Base-by-base conservation (phyloP, 2,329 filamentous ascomycete genomes). In the Tolypocladium inflatum region DNA sequence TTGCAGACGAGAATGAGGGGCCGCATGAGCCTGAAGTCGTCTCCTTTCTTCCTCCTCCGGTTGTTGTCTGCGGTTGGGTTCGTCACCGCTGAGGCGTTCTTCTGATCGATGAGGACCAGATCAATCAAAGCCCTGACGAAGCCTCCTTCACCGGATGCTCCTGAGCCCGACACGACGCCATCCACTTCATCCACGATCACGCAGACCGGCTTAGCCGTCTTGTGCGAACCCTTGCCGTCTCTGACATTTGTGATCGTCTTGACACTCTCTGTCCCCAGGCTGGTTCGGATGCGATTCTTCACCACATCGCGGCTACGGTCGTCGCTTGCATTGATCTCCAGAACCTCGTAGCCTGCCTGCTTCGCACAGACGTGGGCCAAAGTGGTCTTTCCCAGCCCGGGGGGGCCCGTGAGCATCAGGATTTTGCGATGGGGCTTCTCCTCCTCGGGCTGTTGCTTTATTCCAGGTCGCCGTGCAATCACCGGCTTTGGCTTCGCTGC, bases 321-420 rank as follows among this genome's bases (percentile, higher is more conserved):
- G 68, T 99, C 94, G 66, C 93, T 97, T 10, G 95, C 94, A 66
- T 99, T 99, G 74, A 99, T 96, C 70, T 99, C 94, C 68, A 97
- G 83, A 1, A 96, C 89, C 67, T 97, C 94, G 66, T 99, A 99
- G 0, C 94, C 94, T 6, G 94, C 94, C 73, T 99, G 94, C 64
- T 81, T 87, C 0, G 95, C 95, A 70, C 94, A 97, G 0, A 99
- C 94, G 72, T 99, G 94, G 2, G 94, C 94, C 54, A 99, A 73
- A 0, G 94, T 99, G 0, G 94, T 99, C 76, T 99, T 99, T 35
- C 94, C 94, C 13, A 99, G 77, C 2, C 94, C 94, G 0, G 94
- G 94, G 0, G 94, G 91, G 0, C 94, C 95, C 1, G 93, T 92
- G 19, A 99, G 77, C 67, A 99, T 82, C 13, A 99, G 74, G 9